phyloP scores from a whole-genome alignment of 306 rosid genomes.

The Potentilla sterilis region DNA sequence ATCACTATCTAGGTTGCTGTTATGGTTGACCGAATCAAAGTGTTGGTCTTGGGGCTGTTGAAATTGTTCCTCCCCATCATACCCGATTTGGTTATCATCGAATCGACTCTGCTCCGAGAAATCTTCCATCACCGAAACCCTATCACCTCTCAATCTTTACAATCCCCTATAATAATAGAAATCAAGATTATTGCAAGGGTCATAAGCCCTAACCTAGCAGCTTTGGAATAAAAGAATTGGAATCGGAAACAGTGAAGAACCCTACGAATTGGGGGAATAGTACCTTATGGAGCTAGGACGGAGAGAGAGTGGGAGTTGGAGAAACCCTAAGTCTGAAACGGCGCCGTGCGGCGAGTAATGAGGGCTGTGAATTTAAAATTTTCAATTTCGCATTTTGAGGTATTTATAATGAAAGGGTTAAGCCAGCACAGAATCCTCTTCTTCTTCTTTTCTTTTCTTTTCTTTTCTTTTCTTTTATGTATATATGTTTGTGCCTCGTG shows the following conservation, averaged over 20 bases:
- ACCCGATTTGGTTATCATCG: constrained; percentile 20
- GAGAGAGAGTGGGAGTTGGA: neutral
- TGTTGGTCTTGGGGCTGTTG: constrained; percentile 11
- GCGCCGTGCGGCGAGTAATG: constrained; percentile 2
- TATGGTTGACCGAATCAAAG: constrained; percentile 8
- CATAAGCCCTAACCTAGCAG: constrained; percentile 4
- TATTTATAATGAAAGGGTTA: neutral
- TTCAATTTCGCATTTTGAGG: constrained; percentile 13
- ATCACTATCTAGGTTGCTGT: constrained; percentile 13
- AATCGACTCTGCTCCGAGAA: constrained; percentile 24
- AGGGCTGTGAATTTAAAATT: neutral
- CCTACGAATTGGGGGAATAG: neutral
- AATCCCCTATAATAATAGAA: neutral
- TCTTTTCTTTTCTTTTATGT: neutral
- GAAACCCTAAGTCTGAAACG: constrained; percentile 23
- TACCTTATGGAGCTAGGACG: neutral
- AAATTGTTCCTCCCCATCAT: constrained; percentile 24
- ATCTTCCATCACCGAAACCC: constrained; percentile 32
- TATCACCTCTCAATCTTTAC: neutral
- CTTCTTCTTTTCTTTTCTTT: too few species aligned
- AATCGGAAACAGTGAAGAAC: neutral
- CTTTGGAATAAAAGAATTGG: neutral
- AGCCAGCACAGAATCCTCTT: neutral
- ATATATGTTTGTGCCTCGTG: neutral
- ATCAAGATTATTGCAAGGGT: neutral